Conservation (phyloP, 306 rosid genomes). For the Inga oerstediana region DNA sequence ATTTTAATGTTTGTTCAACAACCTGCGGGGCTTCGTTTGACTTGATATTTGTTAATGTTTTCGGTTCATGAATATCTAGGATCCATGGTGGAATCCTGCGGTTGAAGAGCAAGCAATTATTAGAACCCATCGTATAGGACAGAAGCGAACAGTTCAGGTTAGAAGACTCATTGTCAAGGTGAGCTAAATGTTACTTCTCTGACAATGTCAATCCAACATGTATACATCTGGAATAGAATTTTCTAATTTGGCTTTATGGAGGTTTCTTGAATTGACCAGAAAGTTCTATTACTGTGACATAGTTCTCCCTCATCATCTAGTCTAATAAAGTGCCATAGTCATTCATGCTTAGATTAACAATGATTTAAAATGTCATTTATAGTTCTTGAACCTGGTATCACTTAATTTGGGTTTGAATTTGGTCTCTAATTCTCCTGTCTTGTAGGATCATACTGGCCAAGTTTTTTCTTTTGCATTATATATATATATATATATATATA, state of each 20-base stretch:
- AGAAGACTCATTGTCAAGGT: constrained; percentile 62
- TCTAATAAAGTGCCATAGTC: neutral
- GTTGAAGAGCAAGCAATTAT: constrained; percentile 94
- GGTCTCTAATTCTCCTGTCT: neutral
- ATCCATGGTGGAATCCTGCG: constrained; percentile 99
- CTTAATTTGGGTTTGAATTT: neutral
- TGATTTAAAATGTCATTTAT: neutral
- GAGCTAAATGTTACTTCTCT: neutral
- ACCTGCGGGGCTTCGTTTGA: neutral
- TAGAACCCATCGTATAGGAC: constrained; percentile 91
- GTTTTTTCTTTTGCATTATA: neutral
- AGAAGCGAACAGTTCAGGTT: constrained; percentile 49
- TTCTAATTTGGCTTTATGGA: neutral
- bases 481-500: no score
- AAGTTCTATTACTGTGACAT: neutral
- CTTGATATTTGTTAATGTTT: neutral
- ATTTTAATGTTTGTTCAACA: neutral
- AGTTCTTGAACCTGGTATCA: neutral
- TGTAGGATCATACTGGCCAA: neutral
- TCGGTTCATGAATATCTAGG: constrained; percentile 46
- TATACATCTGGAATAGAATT: neutral
- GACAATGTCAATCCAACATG: neutral
- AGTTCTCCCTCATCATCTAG: neutral
- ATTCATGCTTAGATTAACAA: neutral
- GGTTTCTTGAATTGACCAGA: neutral